Base-by-base conservation (phyloP, 495 filamentous ascomycete genomes). In the Trichoderma orchidacearum region DNA sequence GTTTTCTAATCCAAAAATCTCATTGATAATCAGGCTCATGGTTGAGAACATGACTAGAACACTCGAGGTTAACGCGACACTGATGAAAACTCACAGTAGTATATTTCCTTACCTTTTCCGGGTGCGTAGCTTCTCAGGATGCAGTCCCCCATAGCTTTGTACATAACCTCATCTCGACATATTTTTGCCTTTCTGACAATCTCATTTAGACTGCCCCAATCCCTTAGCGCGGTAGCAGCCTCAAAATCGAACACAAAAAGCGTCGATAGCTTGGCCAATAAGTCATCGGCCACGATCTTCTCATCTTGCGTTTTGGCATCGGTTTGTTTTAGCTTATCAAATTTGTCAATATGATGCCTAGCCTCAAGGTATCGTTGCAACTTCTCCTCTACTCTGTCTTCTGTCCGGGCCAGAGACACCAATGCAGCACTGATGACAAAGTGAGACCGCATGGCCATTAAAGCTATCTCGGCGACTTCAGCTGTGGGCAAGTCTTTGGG, bases 191-290 rank as follows among this genome's bases (percentile, higher is more conserved):
- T 80, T 41, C 84, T 71, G 30, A 91, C 75, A 11, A 88, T 76
- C 5, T 69, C 66, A 30, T 75, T 72, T n/a, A 91, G 66, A 53
- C 73, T 74, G 58, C 85, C 79, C 86, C 86, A 92, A 17, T 78
- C 69, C 59, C 82, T 78, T 5, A 95, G 70, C 17, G 73, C 71
- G 23, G 82, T 70, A 11, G 82, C 78, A n/a, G 81, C 85, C 70
- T 93, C 89, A 60, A 93, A 85, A 59, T 90, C 83, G 62, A 87
- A 85, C 1, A 81, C 77, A 5, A 89, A 66, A 11, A 92, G 69
- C 21, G 76, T 75, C 31, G 78, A 73, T 55, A 88, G 75, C 61
- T 86, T 89, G 8, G 71, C 65, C 21, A 73, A 62, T 55, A 87
- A 73, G n/a, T n/a, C n/a, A 62, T 87, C 84, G 11, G 63, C 61